These are phyloP conservation scores for Phytopythium chamaehyphon DNA, from an alignment of 352 stramenopile genomes.

Conservation along the genomic window DNA sequence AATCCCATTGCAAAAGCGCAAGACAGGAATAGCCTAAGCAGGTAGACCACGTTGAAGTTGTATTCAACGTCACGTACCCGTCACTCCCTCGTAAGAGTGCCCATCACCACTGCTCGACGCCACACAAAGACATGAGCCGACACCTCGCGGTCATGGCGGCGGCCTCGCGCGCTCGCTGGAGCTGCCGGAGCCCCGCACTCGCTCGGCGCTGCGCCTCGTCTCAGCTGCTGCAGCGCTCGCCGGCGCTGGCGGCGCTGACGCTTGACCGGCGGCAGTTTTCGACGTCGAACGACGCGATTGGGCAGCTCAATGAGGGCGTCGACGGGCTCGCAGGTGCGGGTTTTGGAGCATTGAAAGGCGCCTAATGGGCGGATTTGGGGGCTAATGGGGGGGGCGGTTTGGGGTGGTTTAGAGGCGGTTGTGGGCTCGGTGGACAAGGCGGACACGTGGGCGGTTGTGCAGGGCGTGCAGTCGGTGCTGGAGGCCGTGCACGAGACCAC, in stretches of 20 bases:
- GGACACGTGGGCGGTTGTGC: constrained; percentile 47
- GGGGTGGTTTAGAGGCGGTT: constrained; percentile 22
- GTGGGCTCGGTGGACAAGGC: constrained; percentile 12
- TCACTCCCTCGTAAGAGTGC: constrained; percentile 1
- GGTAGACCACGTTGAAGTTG: neutral
- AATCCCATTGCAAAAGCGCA: no score
- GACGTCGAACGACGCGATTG: constrained; percentile 11
- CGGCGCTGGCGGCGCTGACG: constrained; percentile 8
- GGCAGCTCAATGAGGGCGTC: constrained; percentile 23
- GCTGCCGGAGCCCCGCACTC: neutral
- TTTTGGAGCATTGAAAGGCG: neutral
- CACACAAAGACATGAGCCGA: constrained; percentile 3
- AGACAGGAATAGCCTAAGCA: constrained; percentile 1
- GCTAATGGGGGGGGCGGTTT: constrained; percentile 1
- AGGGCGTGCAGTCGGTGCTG: constrained; percentile 53
- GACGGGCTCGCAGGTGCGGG: constrained; percentile 32
- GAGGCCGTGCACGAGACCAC: constrained; percentile 61
- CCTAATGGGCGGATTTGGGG: neutral
- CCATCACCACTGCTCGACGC: neutral
- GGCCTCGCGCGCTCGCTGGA: constrained; percentile 1
- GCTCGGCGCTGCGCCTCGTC: neutral
- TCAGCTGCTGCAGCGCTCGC: constrained; percentile 2
- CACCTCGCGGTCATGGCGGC: constrained; percentile 5
- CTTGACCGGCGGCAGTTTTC: constrained; percentile 31
- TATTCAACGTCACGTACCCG: neutral